phyloP scores from a whole-genome alignment of 495 filamentous ascomycete genomes.

The Podospora conica region DNA sequence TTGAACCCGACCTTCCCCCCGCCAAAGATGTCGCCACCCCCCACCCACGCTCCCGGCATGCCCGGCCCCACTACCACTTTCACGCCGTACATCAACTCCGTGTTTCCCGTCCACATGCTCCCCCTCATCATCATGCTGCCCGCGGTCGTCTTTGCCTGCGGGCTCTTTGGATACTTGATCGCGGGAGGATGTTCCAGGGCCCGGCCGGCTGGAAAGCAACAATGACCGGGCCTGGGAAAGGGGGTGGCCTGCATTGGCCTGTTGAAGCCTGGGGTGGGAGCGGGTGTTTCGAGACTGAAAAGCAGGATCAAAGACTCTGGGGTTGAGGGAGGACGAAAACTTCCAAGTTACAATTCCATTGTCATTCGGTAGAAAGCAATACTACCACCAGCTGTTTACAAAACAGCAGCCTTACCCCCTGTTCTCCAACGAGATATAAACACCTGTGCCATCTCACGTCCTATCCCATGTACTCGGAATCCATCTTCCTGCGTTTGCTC shows the following conservation, averaged over 20 bases:
- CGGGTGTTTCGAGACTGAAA: not conserved
- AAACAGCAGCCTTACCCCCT: not conserved
- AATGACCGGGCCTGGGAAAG: not conserved
- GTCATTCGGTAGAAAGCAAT: not conserved
- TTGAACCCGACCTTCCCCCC: too few relatives aligned
- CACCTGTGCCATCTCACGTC: not conserved
- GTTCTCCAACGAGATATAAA: not conserved
- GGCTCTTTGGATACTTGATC: not conserved
- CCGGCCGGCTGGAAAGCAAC: not conserved
- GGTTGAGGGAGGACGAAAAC: not conserved
- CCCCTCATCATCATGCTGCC: not conserved
- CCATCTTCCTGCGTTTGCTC: too few relatives aligned
- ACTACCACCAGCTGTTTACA: not conserved
- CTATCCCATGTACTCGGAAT: too few relatives aligned
- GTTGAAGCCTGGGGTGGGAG: not conserved
- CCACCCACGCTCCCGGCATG: too few relatives aligned
- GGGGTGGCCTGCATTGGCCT: not conserved
- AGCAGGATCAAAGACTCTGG: not conserved
- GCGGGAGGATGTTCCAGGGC: not conserved
- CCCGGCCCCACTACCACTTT: not conserved
- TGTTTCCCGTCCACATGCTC: not conserved
- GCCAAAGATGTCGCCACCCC: too few relatives aligned
- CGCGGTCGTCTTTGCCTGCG: not conserved
- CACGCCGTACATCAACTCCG: not conserved
- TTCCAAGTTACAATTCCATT: not conserved